Evolutionary conservation across 768 basidiomycete species (phyloP).

Genomic region (Amanita muscaria): DNA sequence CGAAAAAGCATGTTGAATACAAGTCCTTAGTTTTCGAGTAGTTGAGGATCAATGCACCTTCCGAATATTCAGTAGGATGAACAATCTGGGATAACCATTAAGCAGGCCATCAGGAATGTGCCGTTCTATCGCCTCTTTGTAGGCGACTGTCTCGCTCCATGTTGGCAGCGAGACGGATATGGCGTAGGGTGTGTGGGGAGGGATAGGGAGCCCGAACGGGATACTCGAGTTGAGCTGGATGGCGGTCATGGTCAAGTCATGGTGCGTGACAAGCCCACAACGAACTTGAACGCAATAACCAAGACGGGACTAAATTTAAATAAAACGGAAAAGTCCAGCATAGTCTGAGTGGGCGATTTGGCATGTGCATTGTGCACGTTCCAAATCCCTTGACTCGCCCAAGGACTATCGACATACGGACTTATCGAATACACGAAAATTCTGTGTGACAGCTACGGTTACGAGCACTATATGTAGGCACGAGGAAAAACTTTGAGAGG

Average conservation of each 20-base stretch:
- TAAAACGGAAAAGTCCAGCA: too few relatives aligned
- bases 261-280: background rate
- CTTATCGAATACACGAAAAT: too few relatives aligned
- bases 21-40: background rate
- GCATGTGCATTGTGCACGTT: too few relatives aligned
- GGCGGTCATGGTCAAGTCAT: background rate
- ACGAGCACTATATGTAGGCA: too few relatives aligned
- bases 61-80: constrained; percentile 77
- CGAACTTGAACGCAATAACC: too few relatives aligned
- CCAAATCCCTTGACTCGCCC: too few relatives aligned
- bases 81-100: constrained; percentile 90
- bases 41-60: constrained; percentile 59
- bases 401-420: too few relatives aligned
- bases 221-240: constrained; percentile 12
- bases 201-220: constrained; percentile 44
- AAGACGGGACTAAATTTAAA: too few relatives aligned
- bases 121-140: constrained; percentile 84
- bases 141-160: constrained; percentile 86
- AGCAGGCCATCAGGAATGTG: constrained; percentile 75
- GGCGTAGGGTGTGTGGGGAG: constrained; percentile 72
- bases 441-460: too few relatives aligned
- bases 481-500: too few relatives aligned
- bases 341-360: too few relatives aligned
- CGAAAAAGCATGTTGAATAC: constrained; percentile 29
- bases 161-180: constrained; percentile 93